Evolutionary conservation across 2,329 filamentous ascomycete genomes (phyloP).

Genomic region (Venturia oleaginea): DNA sequence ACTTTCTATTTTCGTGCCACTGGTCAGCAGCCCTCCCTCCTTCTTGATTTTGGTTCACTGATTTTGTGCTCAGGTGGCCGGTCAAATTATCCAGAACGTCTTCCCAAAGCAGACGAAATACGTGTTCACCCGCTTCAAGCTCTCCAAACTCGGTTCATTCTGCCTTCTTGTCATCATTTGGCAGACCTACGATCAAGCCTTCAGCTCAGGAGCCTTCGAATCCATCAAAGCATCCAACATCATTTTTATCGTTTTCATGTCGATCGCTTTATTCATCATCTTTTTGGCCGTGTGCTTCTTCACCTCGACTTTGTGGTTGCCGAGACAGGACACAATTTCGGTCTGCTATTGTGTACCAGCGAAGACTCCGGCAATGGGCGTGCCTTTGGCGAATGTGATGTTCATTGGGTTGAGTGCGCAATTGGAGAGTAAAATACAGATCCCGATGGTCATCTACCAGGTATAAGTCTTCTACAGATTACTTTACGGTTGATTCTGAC

Average conservation of each 20-base stretch:
- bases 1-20: constrained; percentile 55
- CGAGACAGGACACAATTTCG: constrained; percentile 55
- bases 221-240: constrained; percentile 51
- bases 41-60: not conserved
- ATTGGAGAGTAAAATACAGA: constrained; percentile 50
- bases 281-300: constrained; percentile 55
- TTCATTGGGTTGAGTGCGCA: constrained; percentile 48
- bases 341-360: constrained; percentile 66
- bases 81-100: constrained; percentile 49
- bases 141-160: constrained; percentile 36
- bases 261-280: constrained; percentile 52
- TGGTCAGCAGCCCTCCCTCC: constrained; percentile 25
- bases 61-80: constrained; percentile 32
- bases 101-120: constrained; percentile 46
- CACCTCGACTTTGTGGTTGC: constrained; percentile 45
- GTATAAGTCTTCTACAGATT: constrained; percentile 33
- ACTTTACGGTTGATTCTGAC: constrained; percentile 19
- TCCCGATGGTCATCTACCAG: constrained; percentile 51
- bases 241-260: constrained; percentile 59
- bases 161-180: constrained; percentile 46
- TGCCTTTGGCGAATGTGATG: constrained; percentile 60
- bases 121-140: constrained; percentile 40
- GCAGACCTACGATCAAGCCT: constrained; percentile 59
- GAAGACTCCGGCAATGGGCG: constrained; percentile 62
- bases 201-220: constrained; percentile 53